A percentile compares a stretch with the other conserved stretches of the same genome.
Conservation (phyloP, 305 asterid species). For the Plantago coronopus region DNA sequence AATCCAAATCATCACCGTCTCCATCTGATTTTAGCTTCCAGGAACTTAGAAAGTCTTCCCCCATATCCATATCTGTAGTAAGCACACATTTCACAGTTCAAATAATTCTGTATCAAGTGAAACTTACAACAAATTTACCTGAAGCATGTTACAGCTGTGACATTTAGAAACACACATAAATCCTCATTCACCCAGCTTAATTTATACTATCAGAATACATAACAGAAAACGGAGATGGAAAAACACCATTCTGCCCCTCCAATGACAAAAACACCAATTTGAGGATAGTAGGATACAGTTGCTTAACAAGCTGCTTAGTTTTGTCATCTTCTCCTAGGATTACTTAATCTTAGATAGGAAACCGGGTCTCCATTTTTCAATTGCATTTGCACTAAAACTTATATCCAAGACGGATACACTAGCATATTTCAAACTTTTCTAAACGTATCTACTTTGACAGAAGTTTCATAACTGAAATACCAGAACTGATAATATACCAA, state of each 20-base stretch:
- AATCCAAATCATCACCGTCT: slow-evolving; percentile 56
- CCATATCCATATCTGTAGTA: slow-evolving; percentile 69
- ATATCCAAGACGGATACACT: slow-evolving; percentile 1
- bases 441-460: slow-evolving; percentile 9
- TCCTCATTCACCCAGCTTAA: slow-evolving; percentile 10
- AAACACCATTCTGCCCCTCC: slow-evolving; percentile 16
- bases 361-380: slow-evolving; percentile 18
- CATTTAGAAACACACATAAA: slow-evolving; percentile 14
- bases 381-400: slow-evolving; percentile 8
- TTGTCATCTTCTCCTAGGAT: slow-evolving; percentile 13
- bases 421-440: neutral
- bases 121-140: slow-evolving; percentile 3
- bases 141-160: neutral
- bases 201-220: slow-evolving; percentile 1
- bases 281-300: slow-evolving; percentile 8
- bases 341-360: slow-evolving; percentile 14
- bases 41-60: slow-evolving; percentile 60
- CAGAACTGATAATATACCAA: slow-evolving; percentile 40
- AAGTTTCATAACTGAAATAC: neutral
- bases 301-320: slow-evolving; percentile 19
- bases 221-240: slow-evolving; percentile 9
- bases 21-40: slow-evolving; percentile 65
- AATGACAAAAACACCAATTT: slow-evolving; percentile 10
- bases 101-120: slow-evolving; percentile 11
- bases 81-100: slow-evolving; percentile 22